Base-by-base conservation (phyloP, 2,329 filamentous ascomycete genomes). In the Colletotrichum echinochloae region DNA sequence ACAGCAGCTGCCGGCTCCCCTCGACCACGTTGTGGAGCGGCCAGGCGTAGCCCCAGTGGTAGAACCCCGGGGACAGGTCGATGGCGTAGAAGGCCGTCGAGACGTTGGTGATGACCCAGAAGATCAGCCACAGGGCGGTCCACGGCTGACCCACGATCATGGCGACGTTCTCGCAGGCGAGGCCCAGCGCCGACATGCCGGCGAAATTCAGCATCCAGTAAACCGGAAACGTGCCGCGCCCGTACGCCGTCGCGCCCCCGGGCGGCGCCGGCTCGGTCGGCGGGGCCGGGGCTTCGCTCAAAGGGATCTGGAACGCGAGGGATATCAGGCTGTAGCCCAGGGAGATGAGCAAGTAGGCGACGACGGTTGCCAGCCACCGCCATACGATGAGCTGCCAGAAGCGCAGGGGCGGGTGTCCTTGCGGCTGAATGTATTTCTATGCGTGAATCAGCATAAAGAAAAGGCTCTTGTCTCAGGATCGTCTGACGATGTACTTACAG, bases 51-150 rank as follows among this genome's bases (percentile, higher is more conserved):
- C 88, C 89, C 87, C 88, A 92, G 2, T 78, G 76, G 75, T 89
- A 92, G 74, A 92, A 91, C 0, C 77, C 80, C 0, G 88, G 86
- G 2, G 87, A 85, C 30, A 92, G 79, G 33, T 89, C 87, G 52
- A 91, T 80, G 5, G 86, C 79, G 76, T 91, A 89, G 74, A 92
- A 90, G 0, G 83, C 80, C 0, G 88, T 90, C 0, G 84, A 81
- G 0, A 91, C 88, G 74, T 92, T 92, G 8, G 87, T 86, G 66
- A 92, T 89, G 51, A 91, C 88, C 89, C 88, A 91, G 74, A 90
- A 91, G 66, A 91, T 90, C 2, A 92, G 79, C 84, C 89, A 92
- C 0, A 90, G 77, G 0, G 88, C 84, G 2, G 77, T 77, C 88
- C 88, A 91, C 0, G 88, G 89, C 74, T 86, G 82, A 0, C 88